Base-by-base conservation (phyloP, 2,329 filamentous ascomycete genomes). In the Xenoacremonium recifei region DNA sequence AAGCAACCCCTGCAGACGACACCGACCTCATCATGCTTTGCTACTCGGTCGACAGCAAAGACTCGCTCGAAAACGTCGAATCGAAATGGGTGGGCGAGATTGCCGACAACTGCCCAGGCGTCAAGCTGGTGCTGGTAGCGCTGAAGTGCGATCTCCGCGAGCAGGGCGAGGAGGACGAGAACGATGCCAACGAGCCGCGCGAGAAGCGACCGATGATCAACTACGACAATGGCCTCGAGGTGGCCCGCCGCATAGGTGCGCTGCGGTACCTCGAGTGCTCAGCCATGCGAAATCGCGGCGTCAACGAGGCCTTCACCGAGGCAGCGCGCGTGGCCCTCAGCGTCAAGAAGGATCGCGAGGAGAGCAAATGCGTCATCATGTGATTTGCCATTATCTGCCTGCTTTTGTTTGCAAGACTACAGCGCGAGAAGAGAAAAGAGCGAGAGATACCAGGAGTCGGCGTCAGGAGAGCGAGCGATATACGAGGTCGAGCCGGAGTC, bases 71-170 rank as follows among this genome's bases (percentile, higher is more conserved):
- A 68, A 99, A 99, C 79, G 90, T 99, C 48, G 90, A 96, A 67
- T 92, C 89, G 57, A 99, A 99, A 72, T 99, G 93, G 93, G 89
- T 96, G 5, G 87, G 89, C 49, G 93, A 99, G 69, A 99, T 99
- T 54, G 88, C 91, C 49, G 93, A 99, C 70, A 96, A 99, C 71
- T 97, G 93, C 69, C 89, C 90, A 2, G 89, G 87, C 44, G 93
- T 96, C 50, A 95, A 95, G 68, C 81, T 99, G 34, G 93, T 99
- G 15, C 78, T 99, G 6, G 91, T 96, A 4, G 93, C 93, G 18
- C 79, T 99, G 55, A 99, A 99, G 73, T 99, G 93, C 72, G 93
- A 99, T 69, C 71, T 99, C 60, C 82, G 93, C 54, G 92, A 96
- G 69, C 79, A 82, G 40, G 71, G 72, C 49, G 80, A 79, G 27